phyloP scores from a whole-genome alignment of 208 protist species.

The Crithidia mellificae region DNA sequence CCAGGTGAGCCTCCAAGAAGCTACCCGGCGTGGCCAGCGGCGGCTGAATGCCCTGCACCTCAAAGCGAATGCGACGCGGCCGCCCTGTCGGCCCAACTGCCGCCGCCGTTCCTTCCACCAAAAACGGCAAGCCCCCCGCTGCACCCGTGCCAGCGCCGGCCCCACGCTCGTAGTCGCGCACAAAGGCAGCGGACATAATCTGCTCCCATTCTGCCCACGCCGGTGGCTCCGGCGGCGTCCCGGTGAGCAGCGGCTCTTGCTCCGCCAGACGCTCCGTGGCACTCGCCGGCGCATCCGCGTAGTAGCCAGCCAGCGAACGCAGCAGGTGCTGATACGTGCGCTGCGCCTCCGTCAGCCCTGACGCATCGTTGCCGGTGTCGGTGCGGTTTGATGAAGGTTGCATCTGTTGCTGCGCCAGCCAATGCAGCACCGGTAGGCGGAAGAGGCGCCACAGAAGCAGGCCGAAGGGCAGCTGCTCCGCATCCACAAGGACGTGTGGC shows the following conservation, averaged over 20 bases:
- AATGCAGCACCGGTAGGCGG: conserved; percentile 34
- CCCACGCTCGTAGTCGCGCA: conserved; percentile 31
- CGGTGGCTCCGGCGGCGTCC: conserved; percentile 14
- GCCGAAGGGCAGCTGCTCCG: conserved; percentile 35
- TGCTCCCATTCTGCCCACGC: conserved; percentile 43
- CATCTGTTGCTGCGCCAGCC: conserved; percentile 12
- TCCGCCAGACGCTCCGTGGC: conserved; percentile 25
- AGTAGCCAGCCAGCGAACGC: conserved; percentile 28
- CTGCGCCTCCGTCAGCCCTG: conserved; percentile 7
- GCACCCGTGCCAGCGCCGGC: background rate
- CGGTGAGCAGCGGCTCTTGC: conserved; percentile 29
- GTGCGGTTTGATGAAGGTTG: too few species aligned
- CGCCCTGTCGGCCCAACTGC: too few species aligned
- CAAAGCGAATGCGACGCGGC: conserved; percentile 44
- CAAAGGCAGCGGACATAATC: conserved; percentile 13
- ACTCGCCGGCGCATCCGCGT: conserved; percentile 28
- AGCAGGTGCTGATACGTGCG: conserved; percentile 28
- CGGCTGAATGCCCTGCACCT: conserved; percentile 62
- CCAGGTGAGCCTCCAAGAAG: conserved; percentile 59
- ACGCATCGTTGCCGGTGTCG: background rate
- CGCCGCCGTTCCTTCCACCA: too few species aligned
- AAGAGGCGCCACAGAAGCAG: conserved; percentile 53
- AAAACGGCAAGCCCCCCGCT: too few species aligned
- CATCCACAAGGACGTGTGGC: background rate
- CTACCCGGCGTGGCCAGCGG: conserved; percentile 49